Conservation (phyloP, 2,329 filamentous ascomycete species). For the Fonsecaea pugnacius region DNA sequence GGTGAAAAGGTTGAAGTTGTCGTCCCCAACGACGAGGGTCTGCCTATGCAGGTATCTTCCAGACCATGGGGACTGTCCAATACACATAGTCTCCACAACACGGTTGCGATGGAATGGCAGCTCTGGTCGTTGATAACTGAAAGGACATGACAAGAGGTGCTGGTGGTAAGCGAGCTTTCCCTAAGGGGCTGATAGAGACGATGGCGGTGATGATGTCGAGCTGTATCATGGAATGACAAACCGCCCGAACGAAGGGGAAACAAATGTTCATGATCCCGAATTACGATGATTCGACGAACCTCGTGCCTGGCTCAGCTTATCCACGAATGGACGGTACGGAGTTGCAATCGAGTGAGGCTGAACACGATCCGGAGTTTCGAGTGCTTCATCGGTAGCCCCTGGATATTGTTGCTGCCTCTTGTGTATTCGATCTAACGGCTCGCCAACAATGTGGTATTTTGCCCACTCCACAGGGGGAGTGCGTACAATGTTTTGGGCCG, state of each 20-base stretch:
- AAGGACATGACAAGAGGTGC: neutral
- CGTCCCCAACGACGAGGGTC: neutral
- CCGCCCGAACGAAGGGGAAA: neutral
- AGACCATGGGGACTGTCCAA: neutral
- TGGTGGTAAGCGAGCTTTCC: neutral
- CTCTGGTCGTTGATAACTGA: neutral
- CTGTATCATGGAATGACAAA: neutral
- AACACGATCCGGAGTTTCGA: conserved; percentile 37
- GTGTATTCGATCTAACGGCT: conserved; percentile 81
- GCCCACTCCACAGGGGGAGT: conserved; percentile 93
- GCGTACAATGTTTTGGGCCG: conserved; percentile 79
- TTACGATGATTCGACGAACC: conserved; percentile 10
- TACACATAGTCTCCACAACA: neutral
- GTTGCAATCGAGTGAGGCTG: conserved; percentile 60
- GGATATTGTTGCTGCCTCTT: conserved; percentile 75
- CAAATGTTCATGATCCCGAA: conserved; percentile 5
- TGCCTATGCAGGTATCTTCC: neutral
- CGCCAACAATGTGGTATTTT: conserved; percentile 88
- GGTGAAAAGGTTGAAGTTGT: neutral
- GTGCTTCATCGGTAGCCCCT: conserved; percentile 42
- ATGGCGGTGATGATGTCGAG: neutral
- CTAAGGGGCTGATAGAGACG: neutral
- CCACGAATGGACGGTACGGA: conserved; percentile 64
- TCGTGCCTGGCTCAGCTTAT: conserved; percentile 48
- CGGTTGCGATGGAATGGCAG: neutral